Evolutionary conservation across 2,329 filamentous ascomycete genomes (phyloP).

Genomic region (Fusarium sp.): DNA sequence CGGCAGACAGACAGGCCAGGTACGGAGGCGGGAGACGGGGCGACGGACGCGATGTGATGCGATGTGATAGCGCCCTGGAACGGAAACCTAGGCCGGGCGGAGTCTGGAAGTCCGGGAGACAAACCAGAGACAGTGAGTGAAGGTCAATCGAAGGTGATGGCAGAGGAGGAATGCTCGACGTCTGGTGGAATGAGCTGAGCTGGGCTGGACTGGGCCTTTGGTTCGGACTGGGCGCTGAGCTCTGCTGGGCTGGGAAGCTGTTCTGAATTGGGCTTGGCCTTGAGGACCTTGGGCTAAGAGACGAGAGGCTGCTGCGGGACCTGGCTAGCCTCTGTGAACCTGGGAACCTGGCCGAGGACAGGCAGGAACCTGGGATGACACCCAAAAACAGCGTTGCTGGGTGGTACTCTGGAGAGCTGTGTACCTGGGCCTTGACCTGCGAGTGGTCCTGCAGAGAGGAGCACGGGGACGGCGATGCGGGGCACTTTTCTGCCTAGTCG

Average conservation of each 20-base stretch:
- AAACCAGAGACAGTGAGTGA: slow-evolving; percentile 34
- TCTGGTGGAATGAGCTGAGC: slow-evolving; percentile 45
- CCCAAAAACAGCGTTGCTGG: slow-evolving; percentile 31
- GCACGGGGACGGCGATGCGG: slow-evolving; percentile 40
- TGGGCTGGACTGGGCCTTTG: slow-evolving; percentile 34
- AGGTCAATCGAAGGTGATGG: slow-evolving; percentile 43
- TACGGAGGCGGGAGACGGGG: slow-evolving; percentile 23
- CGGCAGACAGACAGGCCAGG: slow-evolving; percentile 6
- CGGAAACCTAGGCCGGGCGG: slow-evolving; percentile 32
- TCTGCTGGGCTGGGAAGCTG: slow-evolving; percentile 36
- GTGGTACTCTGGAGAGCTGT: slow-evolving; percentile 34
- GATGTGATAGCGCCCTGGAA: slow-evolving; percentile 30
- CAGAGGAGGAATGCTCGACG: slow-evolving; percentile 45
- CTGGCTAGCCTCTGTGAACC: slow-evolving; percentile 30
- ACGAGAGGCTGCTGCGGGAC: slow-evolving; percentile 30
- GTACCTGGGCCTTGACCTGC: slow-evolving; percentile 38
- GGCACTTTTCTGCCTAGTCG: slow-evolving; percentile 42
- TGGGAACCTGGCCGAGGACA: slow-evolving; percentile 26
- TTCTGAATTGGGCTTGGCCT: slow-evolving; percentile 35
- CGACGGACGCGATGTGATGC: slow-evolving; percentile 23
- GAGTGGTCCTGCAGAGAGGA: slow-evolving; percentile 29
- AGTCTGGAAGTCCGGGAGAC: slow-evolving; percentile 30
- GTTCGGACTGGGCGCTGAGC: slow-evolving; percentile 19
- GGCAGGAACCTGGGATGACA: slow-evolving; percentile 38
- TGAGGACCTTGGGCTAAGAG: slow-evolving; percentile 14